Evolutionary conservation across 306 rosid genomes (phyloP).

Genomic region (Sicyos baderoa): DNA sequence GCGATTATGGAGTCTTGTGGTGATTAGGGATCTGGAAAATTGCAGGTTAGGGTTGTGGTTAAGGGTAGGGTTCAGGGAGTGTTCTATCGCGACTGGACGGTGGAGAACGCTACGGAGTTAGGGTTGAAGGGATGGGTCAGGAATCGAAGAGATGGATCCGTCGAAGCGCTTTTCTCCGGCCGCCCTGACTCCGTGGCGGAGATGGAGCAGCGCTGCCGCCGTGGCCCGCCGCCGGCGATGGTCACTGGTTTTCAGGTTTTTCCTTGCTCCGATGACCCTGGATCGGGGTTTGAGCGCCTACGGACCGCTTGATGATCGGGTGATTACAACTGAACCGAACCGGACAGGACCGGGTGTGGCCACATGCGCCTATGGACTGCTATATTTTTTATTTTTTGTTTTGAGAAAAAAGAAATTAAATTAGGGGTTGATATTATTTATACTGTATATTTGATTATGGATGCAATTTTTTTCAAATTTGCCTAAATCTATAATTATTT

Average conservation of each 20-base stretch:
- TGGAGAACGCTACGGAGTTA: conserved; percentile 35
- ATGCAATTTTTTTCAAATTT: too few relatives aligned
- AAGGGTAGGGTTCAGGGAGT: conserved; percentile 82
- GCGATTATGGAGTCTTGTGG: neutral
- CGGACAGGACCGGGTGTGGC: too few relatives aligned
- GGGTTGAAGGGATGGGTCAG: conserved; percentile 52
- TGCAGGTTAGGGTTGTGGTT: conserved; percentile 78
- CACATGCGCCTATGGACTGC: too few relatives aligned
- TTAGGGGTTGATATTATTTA: too few relatives aligned
- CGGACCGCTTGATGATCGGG: conserved; percentile 41
- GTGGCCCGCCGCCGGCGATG: conserved; percentile 62
- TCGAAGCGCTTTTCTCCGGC: conserved; percentile 50
- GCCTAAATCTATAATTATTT: too few relatives aligned
- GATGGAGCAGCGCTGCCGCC: conserved; percentile 84
- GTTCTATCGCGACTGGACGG: conserved; percentile 48
- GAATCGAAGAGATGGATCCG: conserved; percentile 48
- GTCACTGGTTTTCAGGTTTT: conserved; percentile 62
- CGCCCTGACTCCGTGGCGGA: conserved; percentile 36
- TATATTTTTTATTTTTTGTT: too few relatives aligned
- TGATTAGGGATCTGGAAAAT: conserved; percentile 8
- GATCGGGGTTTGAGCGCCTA: conserved; percentile 49
- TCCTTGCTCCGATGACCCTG: conserved; percentile 52
- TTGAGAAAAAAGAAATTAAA: too few relatives aligned
- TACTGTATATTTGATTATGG: too few relatives aligned
- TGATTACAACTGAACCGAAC: neutral